These are phyloP conservation scores for Phytophthora syringae DNA, from an alignment of 352 stramenopile genomes.

Conservation along the genomic window DNA sequence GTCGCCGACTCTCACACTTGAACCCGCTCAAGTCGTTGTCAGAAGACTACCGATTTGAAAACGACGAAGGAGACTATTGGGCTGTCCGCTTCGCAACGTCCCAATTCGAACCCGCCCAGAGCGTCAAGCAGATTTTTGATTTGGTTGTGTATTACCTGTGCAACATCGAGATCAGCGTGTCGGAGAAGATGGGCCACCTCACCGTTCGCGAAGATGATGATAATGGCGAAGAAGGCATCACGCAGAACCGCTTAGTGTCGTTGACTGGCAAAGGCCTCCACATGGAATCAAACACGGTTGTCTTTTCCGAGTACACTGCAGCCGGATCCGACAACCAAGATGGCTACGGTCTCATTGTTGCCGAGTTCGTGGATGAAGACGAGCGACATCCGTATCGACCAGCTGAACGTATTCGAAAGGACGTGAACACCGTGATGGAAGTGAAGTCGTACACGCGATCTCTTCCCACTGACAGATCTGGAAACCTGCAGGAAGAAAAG, in stretches of 20 bases:
- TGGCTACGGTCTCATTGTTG: slow-evolving; percentile 36
- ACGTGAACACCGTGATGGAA: slow-evolving; percentile 42
- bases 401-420: slow-evolving; percentile 25
- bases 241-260: slow-evolving; percentile 43
- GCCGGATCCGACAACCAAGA: slow-evolving; percentile 12
- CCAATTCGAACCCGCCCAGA: slow-evolving; percentile 34
- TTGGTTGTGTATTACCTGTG: slow-evolving; percentile 39
- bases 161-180: slow-evolving; percentile 55
- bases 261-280: slow-evolving; percentile 36
- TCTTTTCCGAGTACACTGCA: slow-evolving; percentile 41
- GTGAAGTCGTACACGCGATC: slow-evolving; percentile 36
- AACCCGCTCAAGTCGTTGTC: slow-evolving; percentile 39
- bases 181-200: slow-evolving; percentile 45
- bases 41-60: slow-evolving; percentile 40
- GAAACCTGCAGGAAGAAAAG: slow-evolving; percentile 27
- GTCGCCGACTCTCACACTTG: slow-evolving; percentile 29
- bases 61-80: slow-evolving; percentile 36
- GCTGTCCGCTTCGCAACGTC: slow-evolving; percentile 36
- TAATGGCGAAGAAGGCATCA: slow-evolving; percentile 27
- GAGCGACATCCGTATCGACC: slow-evolving; percentile 44
- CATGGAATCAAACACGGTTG: slow-evolving; percentile 44
- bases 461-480: slow-evolving; percentile 27
- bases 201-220: slow-evolving; percentile 51
- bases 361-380: slow-evolving; percentile 47
- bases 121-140: slow-evolving; percentile 45